Conservation (phyloP, 495 filamentous ascomycete species). For the Glutinoglossum americanum region DNA sequence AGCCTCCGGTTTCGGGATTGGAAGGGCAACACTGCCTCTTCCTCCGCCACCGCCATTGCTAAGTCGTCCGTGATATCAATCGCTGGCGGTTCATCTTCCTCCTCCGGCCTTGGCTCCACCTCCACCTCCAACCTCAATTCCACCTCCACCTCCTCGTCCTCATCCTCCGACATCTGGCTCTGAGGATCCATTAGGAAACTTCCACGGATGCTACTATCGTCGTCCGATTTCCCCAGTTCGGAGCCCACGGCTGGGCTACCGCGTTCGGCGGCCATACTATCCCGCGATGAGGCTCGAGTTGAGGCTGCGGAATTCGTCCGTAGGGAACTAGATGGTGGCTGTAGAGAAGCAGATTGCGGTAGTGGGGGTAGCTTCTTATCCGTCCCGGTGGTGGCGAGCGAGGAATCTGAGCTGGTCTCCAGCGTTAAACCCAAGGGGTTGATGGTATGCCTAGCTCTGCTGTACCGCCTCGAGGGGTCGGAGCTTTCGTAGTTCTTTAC, state of each 20-base stretch:
- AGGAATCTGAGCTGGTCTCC: neutral
- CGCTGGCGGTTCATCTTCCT: neutral
- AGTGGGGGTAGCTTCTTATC: neutral
- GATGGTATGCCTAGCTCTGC: neutral
- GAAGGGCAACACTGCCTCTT: neutral
- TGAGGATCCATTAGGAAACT: neutral
- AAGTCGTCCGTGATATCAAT: neutral
- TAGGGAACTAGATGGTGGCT: neutral
- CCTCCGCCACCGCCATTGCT: neutral
- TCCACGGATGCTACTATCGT: neutral
- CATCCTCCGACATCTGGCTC: neutral
- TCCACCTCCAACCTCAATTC: too few relatives aligned
- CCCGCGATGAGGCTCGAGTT: neutral
- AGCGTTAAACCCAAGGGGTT: neutral
- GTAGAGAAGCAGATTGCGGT: neutral
- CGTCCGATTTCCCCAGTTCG: neutral
- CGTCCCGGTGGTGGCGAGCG: neutral
- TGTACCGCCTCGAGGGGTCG: neutral
- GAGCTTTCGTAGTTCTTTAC: neutral
- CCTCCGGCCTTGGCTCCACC: too few relatives aligned
- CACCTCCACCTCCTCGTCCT: too few relatives aligned
- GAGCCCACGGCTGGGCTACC: neutral
- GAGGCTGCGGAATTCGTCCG: neutral
- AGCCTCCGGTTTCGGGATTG: neutral
- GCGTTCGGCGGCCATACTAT: neutral